phyloP scores from a whole-genome alignment of 306 rosid species.

The Cyclanthera cordifolia region DNA sequence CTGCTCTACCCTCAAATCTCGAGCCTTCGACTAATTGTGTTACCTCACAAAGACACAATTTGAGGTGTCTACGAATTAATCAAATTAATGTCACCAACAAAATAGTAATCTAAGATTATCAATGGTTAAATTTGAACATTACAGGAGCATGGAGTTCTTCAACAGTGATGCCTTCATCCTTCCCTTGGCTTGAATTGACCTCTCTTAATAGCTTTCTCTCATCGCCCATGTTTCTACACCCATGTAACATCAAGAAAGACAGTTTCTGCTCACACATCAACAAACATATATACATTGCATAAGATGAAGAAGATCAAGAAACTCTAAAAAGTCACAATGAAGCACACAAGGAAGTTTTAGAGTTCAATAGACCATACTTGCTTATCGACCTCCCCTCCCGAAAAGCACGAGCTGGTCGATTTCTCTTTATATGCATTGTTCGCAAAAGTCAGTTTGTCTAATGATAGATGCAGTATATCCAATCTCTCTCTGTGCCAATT shows the following conservation, averaged over 20 bases:
- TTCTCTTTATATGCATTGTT: conserved; percentile 10
- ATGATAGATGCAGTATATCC: conserved; percentile 7
- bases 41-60: too few species aligned
- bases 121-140: not conserved
- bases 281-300: not conserved
- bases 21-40: too few species aligned
- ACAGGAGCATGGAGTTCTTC: conserved; percentile 5
- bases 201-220: conserved; percentile 26
- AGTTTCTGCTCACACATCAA: conserved; percentile 16
- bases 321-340: not conserved
- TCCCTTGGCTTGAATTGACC: conserved; percentile 12
- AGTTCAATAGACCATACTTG: conserved; percentile 8
- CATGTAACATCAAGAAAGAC: conserved; percentile 20
- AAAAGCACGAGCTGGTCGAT: conserved; percentile 1
- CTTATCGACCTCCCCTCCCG: conserved; percentile 11
- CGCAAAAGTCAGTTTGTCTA: conserved; percentile 20
- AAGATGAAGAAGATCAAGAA: not conserved
- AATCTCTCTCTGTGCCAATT: not conserved
- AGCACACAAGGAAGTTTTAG: not conserved
- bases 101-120: too few species aligned
- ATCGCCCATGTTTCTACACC: conserved; percentile 11
- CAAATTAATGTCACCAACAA: too few species aligned
- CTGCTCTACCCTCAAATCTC: too few species aligned
- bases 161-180: not conserved
- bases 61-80: too few species aligned